phyloP scores from a whole-genome alignment of 2,329 filamentous ascomycete genomes.

The Onygenales sp. region DNA sequence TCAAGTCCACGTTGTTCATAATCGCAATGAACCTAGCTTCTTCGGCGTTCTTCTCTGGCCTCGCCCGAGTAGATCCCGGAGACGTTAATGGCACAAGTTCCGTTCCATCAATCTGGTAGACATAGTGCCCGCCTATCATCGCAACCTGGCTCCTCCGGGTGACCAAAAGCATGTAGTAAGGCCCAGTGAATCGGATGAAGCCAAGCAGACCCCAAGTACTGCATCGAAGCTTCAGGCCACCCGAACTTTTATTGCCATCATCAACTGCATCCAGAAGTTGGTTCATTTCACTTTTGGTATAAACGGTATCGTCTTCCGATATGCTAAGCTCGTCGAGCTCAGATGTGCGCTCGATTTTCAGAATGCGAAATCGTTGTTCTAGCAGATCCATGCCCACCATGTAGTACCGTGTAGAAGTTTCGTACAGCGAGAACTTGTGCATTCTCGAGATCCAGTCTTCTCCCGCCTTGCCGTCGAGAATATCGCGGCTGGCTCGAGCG shows the following conservation, averaged over 20 bases:
- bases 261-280: conserved; percentile 90
- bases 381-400: conserved; percentile 87
- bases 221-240: conserved; percentile 80
- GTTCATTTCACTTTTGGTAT: conserved; percentile 85
- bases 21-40: conserved; percentile 84
- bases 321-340: conserved; percentile 71
- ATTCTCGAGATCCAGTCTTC: conserved; percentile 51
- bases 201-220: conserved; percentile 89
- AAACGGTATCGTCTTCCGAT: conserved; percentile 89
- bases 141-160: conserved; percentile 94
- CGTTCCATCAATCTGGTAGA: conserved; percentile 91
- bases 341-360: conserved; percentile 88
- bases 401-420: conserved; percentile 88
- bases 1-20: conserved; percentile 81
- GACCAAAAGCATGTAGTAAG: conserved; percentile 94
- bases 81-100: conserved; percentile 82
- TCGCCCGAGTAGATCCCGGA: conserved; percentile 54
- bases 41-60: conserved; percentile 75
- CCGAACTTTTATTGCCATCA: conserved; percentile 83
- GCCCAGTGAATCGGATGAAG: conserved; percentile 90
- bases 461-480: conserved; percentile 22
- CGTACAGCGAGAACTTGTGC: conserved; percentile 97
- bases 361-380: conserved; percentile 77
- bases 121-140: conserved; percentile 89
- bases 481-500: conserved; percentile 28